phyloP scores from a whole-genome alignment of 2,329 filamentous ascomycete genomes.

The Epichloe aotearoae region DNA sequence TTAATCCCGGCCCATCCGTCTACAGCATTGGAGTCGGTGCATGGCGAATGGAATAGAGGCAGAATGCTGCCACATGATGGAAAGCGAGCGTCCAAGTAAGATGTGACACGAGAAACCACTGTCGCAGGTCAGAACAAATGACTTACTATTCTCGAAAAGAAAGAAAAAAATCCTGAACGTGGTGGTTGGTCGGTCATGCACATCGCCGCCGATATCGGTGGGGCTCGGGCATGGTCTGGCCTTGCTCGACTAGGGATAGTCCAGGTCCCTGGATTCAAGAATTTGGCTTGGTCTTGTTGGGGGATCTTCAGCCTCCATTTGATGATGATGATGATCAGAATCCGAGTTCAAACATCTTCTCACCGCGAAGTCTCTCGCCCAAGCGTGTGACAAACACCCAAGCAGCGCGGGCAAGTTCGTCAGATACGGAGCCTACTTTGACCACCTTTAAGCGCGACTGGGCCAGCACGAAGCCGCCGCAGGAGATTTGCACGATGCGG shows the following conservation, averaged over 20 bases:
- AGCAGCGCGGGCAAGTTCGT: slow-evolving; percentile 19
- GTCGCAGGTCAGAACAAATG: neutral
- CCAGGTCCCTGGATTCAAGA: neutral
- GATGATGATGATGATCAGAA: neutral
- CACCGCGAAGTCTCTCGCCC: slow-evolving; percentile 19
- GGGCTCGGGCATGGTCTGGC: neutral
- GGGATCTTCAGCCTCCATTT: neutral
- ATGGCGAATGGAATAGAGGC: neutral
- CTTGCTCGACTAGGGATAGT: neutral
- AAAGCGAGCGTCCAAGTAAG: neutral
- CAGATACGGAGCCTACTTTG: slow-evolving; percentile 16
- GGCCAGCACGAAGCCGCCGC: slow-evolving; percentile 41
- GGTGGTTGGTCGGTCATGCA: neutral
- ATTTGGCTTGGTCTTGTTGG: neutral
- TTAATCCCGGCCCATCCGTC: neutral
- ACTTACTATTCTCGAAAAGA: neutral
- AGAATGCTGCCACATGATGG: neutral
- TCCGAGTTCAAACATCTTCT: slow-evolving; percentile 7
- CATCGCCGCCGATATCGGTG: slow-evolving; percentile 1
- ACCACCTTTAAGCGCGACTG: slow-evolving; percentile 38
- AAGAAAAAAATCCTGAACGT: neutral
- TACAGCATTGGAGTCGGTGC: neutral
- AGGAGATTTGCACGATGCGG: slow-evolving; percentile 37
- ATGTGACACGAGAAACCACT: neutral
- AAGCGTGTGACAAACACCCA: slow-evolving; percentile 26